Conservation (phyloP, 306 rosid species). For the Vachellia pachyceras region DNA sequence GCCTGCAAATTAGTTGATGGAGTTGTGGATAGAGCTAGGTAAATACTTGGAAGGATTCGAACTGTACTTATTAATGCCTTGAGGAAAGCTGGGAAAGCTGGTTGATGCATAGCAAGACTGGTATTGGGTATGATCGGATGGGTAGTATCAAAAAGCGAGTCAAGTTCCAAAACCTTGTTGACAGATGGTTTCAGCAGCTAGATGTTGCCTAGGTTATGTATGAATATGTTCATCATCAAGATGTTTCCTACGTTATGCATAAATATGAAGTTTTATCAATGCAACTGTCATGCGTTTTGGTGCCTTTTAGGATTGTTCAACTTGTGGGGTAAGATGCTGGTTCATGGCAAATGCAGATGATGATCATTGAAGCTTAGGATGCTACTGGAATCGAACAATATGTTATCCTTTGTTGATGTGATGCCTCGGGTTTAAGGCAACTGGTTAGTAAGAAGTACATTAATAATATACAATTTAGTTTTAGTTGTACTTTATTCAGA, state of each 20-base stretch:
- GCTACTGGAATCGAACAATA: too few relatives aligned
- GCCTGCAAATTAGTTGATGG: conserved; percentile 97
- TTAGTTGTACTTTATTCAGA: too few relatives aligned
- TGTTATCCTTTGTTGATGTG: background rate
- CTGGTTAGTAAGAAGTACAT: too few relatives aligned
- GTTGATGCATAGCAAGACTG: conserved; percentile 91
- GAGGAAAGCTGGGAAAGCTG: conserved; percentile 85
- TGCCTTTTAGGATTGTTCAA: background rate
- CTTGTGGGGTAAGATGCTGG: background rate
- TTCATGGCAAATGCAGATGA: background rate
- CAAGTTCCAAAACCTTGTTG: conserved; percentile 68
- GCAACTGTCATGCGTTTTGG: background rate
- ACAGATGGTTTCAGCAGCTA: conserved; percentile 36
- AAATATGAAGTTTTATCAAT: background rate
- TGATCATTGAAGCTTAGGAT: too few relatives aligned
- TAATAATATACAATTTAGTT: too few relatives aligned
- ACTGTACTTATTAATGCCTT: conserved; percentile 78
- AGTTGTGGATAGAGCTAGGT: conserved; percentile 84
- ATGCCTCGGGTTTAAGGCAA: too few relatives aligned
- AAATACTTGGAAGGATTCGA: conserved; percentile 78
- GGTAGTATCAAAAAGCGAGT: conserved; percentile 86
- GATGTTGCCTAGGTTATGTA: conserved; percentile 2
- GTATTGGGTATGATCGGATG: conserved; percentile 86
- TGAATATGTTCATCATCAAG: background rate
- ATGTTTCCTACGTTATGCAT: too few relatives aligned